Conservation (phyloP, 2,329 filamentous ascomycete genomes). For the Aspergillus piperis region DNA sequence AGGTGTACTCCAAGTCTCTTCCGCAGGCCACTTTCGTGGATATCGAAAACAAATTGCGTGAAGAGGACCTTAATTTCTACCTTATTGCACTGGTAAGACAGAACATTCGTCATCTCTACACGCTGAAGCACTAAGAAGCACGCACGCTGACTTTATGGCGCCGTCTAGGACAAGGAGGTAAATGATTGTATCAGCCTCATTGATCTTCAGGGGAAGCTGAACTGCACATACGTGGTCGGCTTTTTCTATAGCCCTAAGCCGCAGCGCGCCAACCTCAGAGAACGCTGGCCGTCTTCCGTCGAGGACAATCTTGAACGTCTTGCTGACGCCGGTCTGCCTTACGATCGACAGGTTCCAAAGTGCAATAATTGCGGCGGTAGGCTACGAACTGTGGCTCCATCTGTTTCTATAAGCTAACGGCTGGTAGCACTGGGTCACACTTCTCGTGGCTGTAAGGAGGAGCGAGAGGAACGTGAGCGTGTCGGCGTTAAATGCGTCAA, state of each 20-base stretch:
- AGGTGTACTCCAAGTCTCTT: slow-evolving; percentile 53
- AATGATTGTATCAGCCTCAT: slow-evolving; percentile 51
- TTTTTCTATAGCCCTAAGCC: slow-evolving; percentile 52
- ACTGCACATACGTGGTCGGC: slow-evolving; percentile 53
- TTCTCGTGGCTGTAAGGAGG: slow-evolving; percentile 50
- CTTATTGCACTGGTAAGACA: slow-evolving; percentile 53
- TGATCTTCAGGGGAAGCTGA: slow-evolving; percentile 54
- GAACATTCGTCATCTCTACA: not conserved
- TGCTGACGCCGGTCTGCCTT: slow-evolving; percentile 52
- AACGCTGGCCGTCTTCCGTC: slow-evolving; percentile 51
- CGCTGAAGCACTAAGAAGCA: slow-evolving; percentile 11
- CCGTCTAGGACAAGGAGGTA: slow-evolving; percentile 42
- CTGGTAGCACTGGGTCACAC: slow-evolving; percentile 51
- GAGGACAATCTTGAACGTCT: slow-evolving; percentile 57
- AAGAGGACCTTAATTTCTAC: slow-evolving; percentile 49
- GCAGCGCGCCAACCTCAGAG: slow-evolving; percentile 48
- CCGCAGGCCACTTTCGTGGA: slow-evolving; percentile 49
- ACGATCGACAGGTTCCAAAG: slow-evolving; percentile 53
- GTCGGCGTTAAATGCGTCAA: slow-evolving; percentile 54
- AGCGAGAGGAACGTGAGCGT: slow-evolving; percentile 43
- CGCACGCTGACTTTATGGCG: not conserved
- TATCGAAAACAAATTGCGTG: slow-evolving; percentile 55
- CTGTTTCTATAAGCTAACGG: not conserved
- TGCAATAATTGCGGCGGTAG: slow-evolving; percentile 54
- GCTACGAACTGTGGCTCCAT: not conserved